A percentile compares a stretch with the other conserved stretches of the same genome.
Conservation (phyloP, 495 filamentous ascomycete species). For the Penicillium roqueforti region DNA sequence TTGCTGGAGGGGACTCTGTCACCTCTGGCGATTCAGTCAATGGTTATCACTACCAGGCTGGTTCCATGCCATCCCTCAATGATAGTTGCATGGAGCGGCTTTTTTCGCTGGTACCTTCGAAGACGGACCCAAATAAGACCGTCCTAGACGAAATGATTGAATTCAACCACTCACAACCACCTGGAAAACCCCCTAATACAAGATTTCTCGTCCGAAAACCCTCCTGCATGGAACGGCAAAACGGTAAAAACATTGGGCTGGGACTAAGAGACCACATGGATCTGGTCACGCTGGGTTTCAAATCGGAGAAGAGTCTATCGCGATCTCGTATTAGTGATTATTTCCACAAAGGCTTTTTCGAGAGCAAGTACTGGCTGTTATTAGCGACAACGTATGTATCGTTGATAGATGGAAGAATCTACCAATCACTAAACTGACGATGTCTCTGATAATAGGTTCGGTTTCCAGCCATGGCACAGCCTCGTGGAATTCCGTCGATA, state of each 20-base stretch:
- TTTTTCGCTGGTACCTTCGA: slow-evolving; percentile 33
- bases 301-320: slow-evolving; percentile 31
- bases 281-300: slow-evolving; percentile 27
- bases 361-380: slow-evolving; percentile 38
- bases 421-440: neutral
- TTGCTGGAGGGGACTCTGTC: slow-evolving; percentile 32
- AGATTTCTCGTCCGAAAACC: neutral
- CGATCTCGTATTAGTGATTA: slow-evolving; percentile 33
- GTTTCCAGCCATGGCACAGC: slow-evolving; percentile 43
- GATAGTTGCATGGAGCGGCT: slow-evolving; percentile 35
- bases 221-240: neutral
- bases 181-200: neutral
- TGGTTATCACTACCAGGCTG: slow-evolving; percentile 39
- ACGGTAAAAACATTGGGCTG: neutral
- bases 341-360: slow-evolving; percentile 36
- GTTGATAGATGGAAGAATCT: neutral
- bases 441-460: slow-evolving; percentile 21
- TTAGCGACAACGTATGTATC: slow-evolving; percentile 31
- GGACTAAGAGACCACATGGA: slow-evolving; percentile 26
- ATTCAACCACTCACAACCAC: neutral
- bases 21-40: slow-evolving; percentile 30
- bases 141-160: slow-evolving; percentile 2
- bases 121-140: slow-evolving; percentile 19
- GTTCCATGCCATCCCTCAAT: slow-evolving; percentile 35
- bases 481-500: slow-evolving; percentile 30